Evolutionary conservation across 495 filamentous ascomycete species (phyloP), one percentile per base, ranked within the genome.

Genomic region (Filosporella fistucella): DNA sequence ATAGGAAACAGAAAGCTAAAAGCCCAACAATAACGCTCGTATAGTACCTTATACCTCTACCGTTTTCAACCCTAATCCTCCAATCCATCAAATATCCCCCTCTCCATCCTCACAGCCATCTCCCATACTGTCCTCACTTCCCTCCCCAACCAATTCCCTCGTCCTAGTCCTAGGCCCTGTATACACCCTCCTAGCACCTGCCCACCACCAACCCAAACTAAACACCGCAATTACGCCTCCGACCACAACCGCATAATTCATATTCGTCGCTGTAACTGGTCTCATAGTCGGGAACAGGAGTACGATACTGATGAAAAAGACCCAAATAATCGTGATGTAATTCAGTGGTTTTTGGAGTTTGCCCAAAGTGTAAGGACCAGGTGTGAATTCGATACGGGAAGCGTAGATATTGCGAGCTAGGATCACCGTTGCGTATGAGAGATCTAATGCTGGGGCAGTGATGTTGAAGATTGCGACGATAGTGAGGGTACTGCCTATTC

Each of bases 231-330:
- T 82, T 42, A 80, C 77, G 0, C 57, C 72, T n/a, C 74, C 83
- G 10, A 87, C 81, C 44, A 68, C 80, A 42, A 84, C 70, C 1
- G 78, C 83, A 56, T 86, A 87, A 49, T 87, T 87, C 76, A 88
- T 85, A 60, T 86, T 88, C 23, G 69, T 66, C 1, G 62, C 51
- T 2, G 82, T 88, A 8, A 88, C 67, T 20, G 84, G 84, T 22
- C 71, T 68, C 13, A 63, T 58, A 4, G 80, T 69, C 4, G 84
- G 84, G 67, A 84, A 85, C 64, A 86, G 81, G 36, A 88, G 63
- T 21, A 86, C 74, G 3, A 78, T 69, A 51, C 78, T 83, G 47
- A 88, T 86, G 57, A 86, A 83, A 29, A 70, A 38, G 3, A 86
- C 82, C 82, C 82, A 88, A 2, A 60, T 54, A n/a, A 84, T 67